These are phyloP conservation scores for Paramarasmius palmivorus DNA, from an alignment of 1,284 basidiomycete species.

Conservation along the genomic window DNA sequence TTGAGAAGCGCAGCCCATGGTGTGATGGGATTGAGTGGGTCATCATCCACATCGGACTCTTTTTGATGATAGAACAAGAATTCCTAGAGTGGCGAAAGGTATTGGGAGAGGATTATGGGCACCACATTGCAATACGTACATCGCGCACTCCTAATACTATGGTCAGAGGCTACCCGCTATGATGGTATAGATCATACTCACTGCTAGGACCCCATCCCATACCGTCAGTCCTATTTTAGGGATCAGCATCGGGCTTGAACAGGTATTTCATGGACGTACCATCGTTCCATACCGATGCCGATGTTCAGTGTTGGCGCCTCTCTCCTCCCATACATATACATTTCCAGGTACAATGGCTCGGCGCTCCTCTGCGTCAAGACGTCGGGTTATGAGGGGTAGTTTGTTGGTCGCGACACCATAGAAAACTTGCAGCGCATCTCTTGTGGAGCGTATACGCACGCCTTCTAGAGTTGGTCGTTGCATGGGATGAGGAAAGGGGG, in stretches of 20 bases:
- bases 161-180: slow-evolving; percentile 17
- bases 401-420: slow-evolving; percentile 67
- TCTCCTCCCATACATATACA: slow-evolving; percentile 85
- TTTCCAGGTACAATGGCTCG: slow-evolving; percentile 67
- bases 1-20: slow-evolving; percentile 77
- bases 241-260: neutral
- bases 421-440: slow-evolving; percentile 79
- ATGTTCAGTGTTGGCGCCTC: slow-evolving; percentile 73
- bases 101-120: neutral
- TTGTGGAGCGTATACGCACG: slow-evolving; percentile 72
- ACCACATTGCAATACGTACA: slow-evolving; percentile 38
- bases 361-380: slow-evolving; percentile 76
- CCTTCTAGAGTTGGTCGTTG: slow-evolving; percentile 74
- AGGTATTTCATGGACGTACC: slow-evolving; percentile 43
- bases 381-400: slow-evolving; percentile 73
- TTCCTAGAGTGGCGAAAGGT: slow-evolving; percentile 46
- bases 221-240: slow-evolving; percentile 34
- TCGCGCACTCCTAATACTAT: slow-evolving; percentile 59
- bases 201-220: slow-evolving; percentile 81
- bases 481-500: slow-evolving; percentile 34
- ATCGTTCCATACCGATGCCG: slow-evolving; percentile 79
- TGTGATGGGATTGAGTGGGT: slow-evolving; percentile 61
- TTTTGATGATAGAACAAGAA: slow-evolving; percentile 84
- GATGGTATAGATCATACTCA: slow-evolving; percentile 28
- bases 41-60: slow-evolving; percentile 65